Evolutionary conservation across 441 rosid genomes (phyloP).

Genomic region (Eutrema salsugineum): DNA sequence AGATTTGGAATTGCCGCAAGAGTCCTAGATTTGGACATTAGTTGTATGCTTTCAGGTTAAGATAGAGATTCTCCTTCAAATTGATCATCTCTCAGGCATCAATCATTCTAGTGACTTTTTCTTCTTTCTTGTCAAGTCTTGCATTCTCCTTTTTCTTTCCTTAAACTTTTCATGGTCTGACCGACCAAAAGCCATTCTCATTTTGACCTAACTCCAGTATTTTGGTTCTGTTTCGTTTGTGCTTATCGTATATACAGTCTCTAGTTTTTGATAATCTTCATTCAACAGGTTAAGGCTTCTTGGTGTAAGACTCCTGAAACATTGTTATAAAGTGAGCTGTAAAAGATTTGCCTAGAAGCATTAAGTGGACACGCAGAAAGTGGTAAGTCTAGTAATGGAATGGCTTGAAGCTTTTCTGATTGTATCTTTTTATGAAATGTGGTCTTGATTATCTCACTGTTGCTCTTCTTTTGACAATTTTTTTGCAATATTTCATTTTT

Average conservation of each 20-base stretch:
- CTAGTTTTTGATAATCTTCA: background rate
- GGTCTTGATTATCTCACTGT: background rate
- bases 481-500: conserved; percentile 3
- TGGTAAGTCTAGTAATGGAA: conserved; percentile 8
- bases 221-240: background rate
- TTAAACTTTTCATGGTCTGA: background rate
- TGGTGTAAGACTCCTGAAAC: background rate
- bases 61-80: background rate
- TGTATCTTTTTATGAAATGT: background rate
- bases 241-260: background rate
- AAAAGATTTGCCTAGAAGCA: background rate
- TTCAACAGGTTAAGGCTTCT: background rate
- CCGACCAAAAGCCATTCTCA: background rate
- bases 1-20: background rate
- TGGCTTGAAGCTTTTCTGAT: background rate
- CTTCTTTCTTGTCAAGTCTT: background rate
- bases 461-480: background rate
- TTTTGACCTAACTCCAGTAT: background rate
- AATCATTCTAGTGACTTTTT: background rate
- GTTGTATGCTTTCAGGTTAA: background rate
- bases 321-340: background rate
- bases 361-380: background rate
- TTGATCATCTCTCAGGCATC: background rate
- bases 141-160: background rate
- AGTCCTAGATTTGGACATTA: background rate